Conservation (phyloP, 495 filamentous ascomycete genomes). For the Chaetomium fimeti region DNA sequence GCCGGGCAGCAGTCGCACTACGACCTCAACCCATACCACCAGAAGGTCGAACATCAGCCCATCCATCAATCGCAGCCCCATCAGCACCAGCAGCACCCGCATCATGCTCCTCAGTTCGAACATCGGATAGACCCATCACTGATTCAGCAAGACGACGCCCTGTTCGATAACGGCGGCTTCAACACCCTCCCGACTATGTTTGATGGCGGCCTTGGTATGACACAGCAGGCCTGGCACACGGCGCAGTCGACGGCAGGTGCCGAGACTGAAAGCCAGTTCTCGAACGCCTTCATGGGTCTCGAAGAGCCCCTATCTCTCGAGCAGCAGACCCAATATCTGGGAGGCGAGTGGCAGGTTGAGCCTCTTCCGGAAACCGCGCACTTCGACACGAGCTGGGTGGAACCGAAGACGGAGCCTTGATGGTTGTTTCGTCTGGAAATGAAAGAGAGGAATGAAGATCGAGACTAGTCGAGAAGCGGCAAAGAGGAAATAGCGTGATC, state of each 20-base stretch:
- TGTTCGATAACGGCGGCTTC: slow-evolving; percentile 24
- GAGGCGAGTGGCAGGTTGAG: slow-evolving; percentile 37
- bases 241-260: slow-evolving; percentile 26
- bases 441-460: not conserved
- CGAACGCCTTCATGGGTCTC: slow-evolving; percentile 25
- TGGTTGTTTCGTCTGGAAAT: not conserved
- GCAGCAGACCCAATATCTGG: slow-evolving; percentile 27
- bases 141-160: slow-evolving; percentile 21
- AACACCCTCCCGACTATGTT: slow-evolving; percentile 19
- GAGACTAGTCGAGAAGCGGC: too few species aligned
- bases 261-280: slow-evolving; percentile 27
- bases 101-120: slow-evolving; percentile 25
- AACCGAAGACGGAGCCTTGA: slow-evolving; percentile 22
- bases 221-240: slow-evolving; percentile 24
- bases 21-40: slow-evolving; percentile 24
- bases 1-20: slow-evolving; percentile 28
- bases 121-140: slow-evolving; percentile 36
- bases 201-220: slow-evolving; percentile 12
- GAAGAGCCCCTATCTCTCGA: slow-evolving; percentile 32
- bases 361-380: slow-evolving; percentile 30
- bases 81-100: slow-evolving; percentile 21
- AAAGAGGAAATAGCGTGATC: not conserved
- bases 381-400: slow-evolving; percentile 32
- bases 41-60: slow-evolving; percentile 16
- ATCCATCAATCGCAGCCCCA: slow-evolving; percentile 16